A percentile compares a stretch with the other conserved stretches of the same genome.
phyloP scores from a whole-genome alignment of 257 asterid species.

The Capsicum pubescens region DNA sequence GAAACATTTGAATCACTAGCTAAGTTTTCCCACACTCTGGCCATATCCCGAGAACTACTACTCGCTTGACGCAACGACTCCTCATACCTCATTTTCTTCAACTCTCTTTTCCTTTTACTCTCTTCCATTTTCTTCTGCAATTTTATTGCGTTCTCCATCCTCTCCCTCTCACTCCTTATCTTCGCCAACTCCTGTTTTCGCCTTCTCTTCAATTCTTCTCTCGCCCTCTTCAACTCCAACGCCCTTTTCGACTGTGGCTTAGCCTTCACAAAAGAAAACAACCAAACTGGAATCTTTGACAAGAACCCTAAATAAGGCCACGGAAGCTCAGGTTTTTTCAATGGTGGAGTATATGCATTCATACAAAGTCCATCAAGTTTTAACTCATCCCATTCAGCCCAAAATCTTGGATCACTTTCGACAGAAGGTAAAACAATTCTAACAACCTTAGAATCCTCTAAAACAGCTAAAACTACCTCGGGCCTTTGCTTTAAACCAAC shows the following conservation, averaged over 20 bases:
- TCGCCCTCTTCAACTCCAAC: constrained; percentile 71
- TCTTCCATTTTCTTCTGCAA: constrained; percentile 73
- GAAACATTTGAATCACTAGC: constrained; percentile 74
- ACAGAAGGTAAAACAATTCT: constrained; percentile 83
- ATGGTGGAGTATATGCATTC: constrained; percentile 83
- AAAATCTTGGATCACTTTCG: constrained; percentile 72
- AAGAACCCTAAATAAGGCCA: constrained; percentile 74
- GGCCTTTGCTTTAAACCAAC: constrained; percentile 63
- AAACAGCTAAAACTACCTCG: constrained; percentile 82
- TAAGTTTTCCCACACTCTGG: constrained; percentile 64
- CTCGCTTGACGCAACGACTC: constrained; percentile 59
- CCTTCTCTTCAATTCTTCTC: constrained; percentile 51
- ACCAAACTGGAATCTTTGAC: constrained; percentile 53
- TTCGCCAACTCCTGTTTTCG: constrained; percentile 48
- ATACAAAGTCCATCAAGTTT: constrained; percentile 69
- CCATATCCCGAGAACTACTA: constrained; percentile 52
- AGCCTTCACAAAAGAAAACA: constrained; percentile 63
- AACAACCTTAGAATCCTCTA: constrained; percentile 82
- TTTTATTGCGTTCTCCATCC: constrained; percentile 63
- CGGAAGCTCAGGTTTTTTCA: constrained; percentile 72
- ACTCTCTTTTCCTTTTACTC: constrained; percentile 66
- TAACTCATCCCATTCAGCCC: constrained; percentile 84
- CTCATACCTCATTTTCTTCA: constrained; percentile 54
- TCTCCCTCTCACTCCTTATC: constrained; percentile 57
- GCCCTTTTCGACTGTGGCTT: constrained; percentile 87